These are phyloP conservation scores for Tephrocybe sp. DNA, from an alignment of 768 basidiomycete species.

Conservation along the genomic window DNA sequence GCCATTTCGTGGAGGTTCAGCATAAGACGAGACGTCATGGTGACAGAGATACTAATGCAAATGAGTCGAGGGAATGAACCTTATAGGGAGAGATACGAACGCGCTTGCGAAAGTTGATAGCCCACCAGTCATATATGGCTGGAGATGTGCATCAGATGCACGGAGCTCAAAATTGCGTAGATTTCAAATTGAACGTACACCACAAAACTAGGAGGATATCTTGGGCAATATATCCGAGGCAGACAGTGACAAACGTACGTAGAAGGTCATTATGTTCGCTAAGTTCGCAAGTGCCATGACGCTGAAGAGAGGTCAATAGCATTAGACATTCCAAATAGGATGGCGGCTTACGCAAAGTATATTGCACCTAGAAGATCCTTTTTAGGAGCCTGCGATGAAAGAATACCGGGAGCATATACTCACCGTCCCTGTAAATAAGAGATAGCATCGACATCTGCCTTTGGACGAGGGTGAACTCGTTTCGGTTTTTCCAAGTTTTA, in stretches of 20 bases:
- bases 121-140: not conserved
- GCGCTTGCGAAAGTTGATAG: not conserved
- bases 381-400: not conserved
- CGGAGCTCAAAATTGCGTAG: too few species aligned
- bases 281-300: constrained; percentile 36
- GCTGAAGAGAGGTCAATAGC: constrained; percentile 21
- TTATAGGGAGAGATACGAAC: not conserved
- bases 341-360: constrained; percentile 47
- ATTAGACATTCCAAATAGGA: not conserved
- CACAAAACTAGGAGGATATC: not conserved
- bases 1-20: constrained; percentile 49
- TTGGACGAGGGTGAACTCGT: constrained; percentile 22
- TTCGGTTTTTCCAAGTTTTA: constrained; percentile 38
- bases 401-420: constrained; percentile 5
- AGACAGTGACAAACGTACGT: not conserved
- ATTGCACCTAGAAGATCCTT: constrained; percentile 37
- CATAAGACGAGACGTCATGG: constrained; percentile 23
- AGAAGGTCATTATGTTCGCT: constrained; percentile 3
- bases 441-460: constrained; percentile 30
- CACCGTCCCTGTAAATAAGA: constrained; percentile 49
- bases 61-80: not conserved
- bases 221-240: not conserved
- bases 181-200: not conserved
- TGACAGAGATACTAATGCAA: not conserved
- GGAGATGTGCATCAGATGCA: not conserved